These are phyloP conservation scores for Penicillium waksmanii DNA, from an alignment of 495 filamentous ascomycete genomes.

Conservation along the genomic window DNA sequence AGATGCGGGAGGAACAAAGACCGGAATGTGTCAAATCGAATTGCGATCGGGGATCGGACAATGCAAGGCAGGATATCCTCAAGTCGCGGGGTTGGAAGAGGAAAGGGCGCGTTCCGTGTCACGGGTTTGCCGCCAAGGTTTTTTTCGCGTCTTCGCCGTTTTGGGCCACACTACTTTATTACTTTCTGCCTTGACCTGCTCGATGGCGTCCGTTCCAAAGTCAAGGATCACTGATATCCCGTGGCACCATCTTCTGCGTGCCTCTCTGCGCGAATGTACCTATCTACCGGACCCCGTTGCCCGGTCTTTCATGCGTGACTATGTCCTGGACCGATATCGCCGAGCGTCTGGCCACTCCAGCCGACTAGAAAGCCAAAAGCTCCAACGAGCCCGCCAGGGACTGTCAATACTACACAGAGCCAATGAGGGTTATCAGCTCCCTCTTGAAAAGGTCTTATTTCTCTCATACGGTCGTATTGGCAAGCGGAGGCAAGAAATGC, in stretches of 20 bases:
- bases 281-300: conserved; percentile 80
- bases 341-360: conserved; percentile 20
- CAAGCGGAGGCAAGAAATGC: conserved; percentile 64
- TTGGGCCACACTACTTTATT: conserved; percentile 22
- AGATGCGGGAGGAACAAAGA: conserved; percentile 2
- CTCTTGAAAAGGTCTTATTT: conserved; percentile 66
- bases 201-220: background rate
- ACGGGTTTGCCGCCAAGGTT: conserved; percentile 25
- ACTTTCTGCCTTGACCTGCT: background rate
- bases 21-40: conserved; percentile 25
- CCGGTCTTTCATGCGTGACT: conserved; percentile 58
- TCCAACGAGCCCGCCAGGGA: conserved; percentile 26
- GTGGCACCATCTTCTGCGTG: conserved; percentile 70
- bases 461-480: conserved; percentile 77
- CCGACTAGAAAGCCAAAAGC: conserved; percentile 18
- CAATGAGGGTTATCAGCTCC: conserved; percentile 63
- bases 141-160: conserved; percentile 37
- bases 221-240: conserved; percentile 21
- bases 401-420: conserved; percentile 56
- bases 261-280: conserved; percentile 79
- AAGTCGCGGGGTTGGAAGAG: conserved; percentile 30
- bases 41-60: conserved; percentile 22
- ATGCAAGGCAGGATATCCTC: conserved; percentile 26
- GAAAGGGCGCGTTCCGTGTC: conserved; percentile 43
- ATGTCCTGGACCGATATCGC: conserved; percentile 63